Conservation (phyloP, 2,329 filamentous ascomycete genomes). For the Penicillium decumbens region DNA sequence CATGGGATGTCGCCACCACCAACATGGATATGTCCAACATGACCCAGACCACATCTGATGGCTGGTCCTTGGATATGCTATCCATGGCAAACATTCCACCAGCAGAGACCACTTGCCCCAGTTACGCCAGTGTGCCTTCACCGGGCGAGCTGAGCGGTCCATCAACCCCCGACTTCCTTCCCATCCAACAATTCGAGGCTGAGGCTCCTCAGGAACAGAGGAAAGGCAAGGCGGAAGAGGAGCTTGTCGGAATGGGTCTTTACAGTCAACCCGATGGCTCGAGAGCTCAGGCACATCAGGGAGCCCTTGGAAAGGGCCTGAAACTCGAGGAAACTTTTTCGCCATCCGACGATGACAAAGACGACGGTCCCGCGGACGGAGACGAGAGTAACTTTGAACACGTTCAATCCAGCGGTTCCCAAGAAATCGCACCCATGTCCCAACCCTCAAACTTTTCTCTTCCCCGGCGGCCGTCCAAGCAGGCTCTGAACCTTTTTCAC, state of each 20-base stretch:
- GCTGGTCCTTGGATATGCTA: slow-evolving; percentile 33
- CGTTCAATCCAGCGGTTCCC: slow-evolving; percentile 6
- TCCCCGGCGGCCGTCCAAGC: slow-evolving; percentile 21
- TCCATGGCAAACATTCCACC: slow-evolving; percentile 33
- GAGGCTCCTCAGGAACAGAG: slow-evolving; percentile 42
- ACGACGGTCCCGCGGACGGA: slow-evolving; percentile 52
- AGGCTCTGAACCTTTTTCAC: slow-evolving; percentile 26
- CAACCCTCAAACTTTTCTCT: slow-evolving; percentile 12
- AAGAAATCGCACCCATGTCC: slow-evolving; percentile 4
- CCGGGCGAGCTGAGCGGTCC: slow-evolving; percentile 34
- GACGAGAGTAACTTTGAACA: slow-evolving; percentile 17
- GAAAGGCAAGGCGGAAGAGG: slow-evolving; percentile 50
- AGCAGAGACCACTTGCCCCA: slow-evolving; percentile 28
- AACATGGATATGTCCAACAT: slow-evolving; percentile 19
- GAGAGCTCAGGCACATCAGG: slow-evolving; percentile 56
- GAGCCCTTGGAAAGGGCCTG: slow-evolving; percentile 63
- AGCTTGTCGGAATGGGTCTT: slow-evolving; percentile 62
- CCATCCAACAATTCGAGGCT: slow-evolving; percentile 34
- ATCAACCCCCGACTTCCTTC: slow-evolving; percentile 38
- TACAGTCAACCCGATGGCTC: slow-evolving; percentile 66
- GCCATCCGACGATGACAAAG: slow-evolving; percentile 61
- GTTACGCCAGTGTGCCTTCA: slow-evolving; percentile 35
- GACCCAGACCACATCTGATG: slow-evolving; percentile 25
- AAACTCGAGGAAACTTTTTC: slow-evolving; percentile 72
- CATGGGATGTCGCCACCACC: slow-evolving; percentile 23